A percentile compares a stretch with the other conserved stretches of the same genome.
Evolutionary conservation across 2,329 filamentous ascomycete genomes (phyloP).

Genomic region (Hypoxylon rubiginosum): DNA sequence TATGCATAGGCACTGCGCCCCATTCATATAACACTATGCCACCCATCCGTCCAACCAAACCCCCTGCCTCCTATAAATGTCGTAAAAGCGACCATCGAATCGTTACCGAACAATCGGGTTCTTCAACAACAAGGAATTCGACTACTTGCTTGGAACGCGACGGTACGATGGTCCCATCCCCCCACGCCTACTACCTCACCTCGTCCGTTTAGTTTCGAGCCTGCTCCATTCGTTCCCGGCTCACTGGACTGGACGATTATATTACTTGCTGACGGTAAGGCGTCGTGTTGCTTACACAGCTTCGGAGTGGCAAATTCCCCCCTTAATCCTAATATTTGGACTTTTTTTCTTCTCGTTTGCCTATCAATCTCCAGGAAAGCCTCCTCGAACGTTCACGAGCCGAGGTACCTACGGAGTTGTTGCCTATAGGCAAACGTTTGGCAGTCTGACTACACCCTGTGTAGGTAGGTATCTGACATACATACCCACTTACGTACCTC

Average conservation of each 20-base stretch:
- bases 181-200: constrained; percentile 14
- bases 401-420: constrained; percentile 19
- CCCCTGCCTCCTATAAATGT: constrained; percentile 18
- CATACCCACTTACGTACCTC: constrained; percentile 5
- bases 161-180: not conserved
- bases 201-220: not conserved
- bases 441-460: constrained; percentile 21
- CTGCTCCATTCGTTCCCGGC: constrained; percentile 1
- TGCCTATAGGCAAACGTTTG: constrained; percentile 24
- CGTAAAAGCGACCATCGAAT: constrained; percentile 30
- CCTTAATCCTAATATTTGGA: not conserved
- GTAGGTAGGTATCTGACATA: constrained; percentile 25
- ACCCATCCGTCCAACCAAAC: constrained; percentile 15
- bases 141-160: not conserved
- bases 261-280: constrained; percentile 14
- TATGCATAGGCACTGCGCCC: constrained; percentile 27
- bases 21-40: constrained; percentile 30
- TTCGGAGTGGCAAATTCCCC: constrained; percentile 11
- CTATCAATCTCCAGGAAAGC: not conserved
- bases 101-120: constrained; percentile 39
- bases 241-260: not conserved
- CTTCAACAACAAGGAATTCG: constrained; percentile 1
- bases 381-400: constrained; percentile 14
- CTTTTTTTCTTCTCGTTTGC: not conserved
- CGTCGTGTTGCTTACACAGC: constrained; percentile 13